Evolutionary conservation across 140 eudicot species (phyloP).

Genomic region (Flaveria floridana): DNA sequence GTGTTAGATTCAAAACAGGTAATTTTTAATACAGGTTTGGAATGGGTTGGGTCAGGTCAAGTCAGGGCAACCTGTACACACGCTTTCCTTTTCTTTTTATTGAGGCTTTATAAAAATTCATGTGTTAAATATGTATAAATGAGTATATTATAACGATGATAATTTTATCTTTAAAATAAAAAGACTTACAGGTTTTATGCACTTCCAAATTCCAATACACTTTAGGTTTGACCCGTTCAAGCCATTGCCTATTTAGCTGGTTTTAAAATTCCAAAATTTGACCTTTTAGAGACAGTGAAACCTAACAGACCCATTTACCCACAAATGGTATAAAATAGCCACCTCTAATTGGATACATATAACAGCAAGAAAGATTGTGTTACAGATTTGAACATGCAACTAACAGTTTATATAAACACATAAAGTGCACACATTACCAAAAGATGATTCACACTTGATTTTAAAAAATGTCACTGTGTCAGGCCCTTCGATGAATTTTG

Average conservation of each 20-base stretch:
- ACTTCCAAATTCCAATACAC: conserved; percentile 1
- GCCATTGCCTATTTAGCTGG: neutral
- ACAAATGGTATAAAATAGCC: neutral
- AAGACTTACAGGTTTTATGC: neutral
- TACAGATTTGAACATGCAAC: conserved; percentile 3
- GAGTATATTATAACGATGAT: neutral
- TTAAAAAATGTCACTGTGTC: too few species aligned
- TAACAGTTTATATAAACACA: neutral
- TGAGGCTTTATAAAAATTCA: neutral
- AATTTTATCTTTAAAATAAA: neutral
- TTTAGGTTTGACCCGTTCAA: neutral
- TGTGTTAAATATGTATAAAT: neutral
- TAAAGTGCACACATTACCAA: neutral
- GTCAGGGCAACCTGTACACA: neutral
- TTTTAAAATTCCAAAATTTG: neutral
- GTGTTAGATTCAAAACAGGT: conserved; percentile 1
- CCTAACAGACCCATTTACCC: neutral
- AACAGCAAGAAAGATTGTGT: neutral
- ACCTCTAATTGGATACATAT: neutral
- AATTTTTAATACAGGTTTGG: neutral
- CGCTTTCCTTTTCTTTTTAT: neutral
- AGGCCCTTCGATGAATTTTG: too few species aligned
- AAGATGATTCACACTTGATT: neutral
- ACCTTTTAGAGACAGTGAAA: conserved; percentile 2
- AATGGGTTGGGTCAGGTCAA: neutral